Conservation (phyloP, 129 eudicot species). For the Apium graveolens region DNA sequence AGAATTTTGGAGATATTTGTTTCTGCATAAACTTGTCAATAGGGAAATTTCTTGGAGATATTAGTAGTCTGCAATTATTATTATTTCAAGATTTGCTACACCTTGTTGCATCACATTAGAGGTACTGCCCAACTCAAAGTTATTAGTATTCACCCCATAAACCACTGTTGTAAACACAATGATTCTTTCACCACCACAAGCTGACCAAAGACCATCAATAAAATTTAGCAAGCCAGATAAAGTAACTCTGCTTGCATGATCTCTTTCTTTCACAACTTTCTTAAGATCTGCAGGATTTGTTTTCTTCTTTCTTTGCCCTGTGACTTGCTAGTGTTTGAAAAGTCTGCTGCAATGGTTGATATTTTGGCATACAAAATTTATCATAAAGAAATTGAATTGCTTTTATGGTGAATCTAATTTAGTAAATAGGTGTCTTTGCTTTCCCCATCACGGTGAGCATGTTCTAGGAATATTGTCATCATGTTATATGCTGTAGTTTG, state of each 20-base stretch:
- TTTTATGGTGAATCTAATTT: background rate
- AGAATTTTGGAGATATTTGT: background rate
- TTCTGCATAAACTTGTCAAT: background rate
- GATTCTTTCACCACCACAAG: conserved; percentile 6
- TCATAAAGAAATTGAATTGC: background rate
- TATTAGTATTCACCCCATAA: too few species aligned
- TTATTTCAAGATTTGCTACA: too few species aligned
- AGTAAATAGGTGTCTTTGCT: background rate
- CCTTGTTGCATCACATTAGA: too few species aligned
- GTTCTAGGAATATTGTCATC: background rate
- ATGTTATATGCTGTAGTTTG: too few species aligned
- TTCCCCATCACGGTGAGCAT: background rate
- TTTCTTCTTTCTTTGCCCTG: too few species aligned
- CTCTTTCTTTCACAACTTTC: too few species aligned
- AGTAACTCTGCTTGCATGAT: background rate
- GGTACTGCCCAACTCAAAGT: too few species aligned
- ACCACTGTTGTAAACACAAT: background rate
- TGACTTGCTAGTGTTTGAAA: background rate
- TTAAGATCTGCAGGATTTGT: too few species aligned
- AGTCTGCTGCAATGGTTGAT: background rate
- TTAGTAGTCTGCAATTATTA: too few species aligned
- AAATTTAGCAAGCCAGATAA: conserved; percentile 1
- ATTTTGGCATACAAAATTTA: too few species aligned
- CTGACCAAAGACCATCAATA: conserved; percentile 13
- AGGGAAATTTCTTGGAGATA: background rate